phyloP scores from a whole-genome alignment of 768 basidiomycete species.

The Gloeopeniophorella convolvens region DNA sequence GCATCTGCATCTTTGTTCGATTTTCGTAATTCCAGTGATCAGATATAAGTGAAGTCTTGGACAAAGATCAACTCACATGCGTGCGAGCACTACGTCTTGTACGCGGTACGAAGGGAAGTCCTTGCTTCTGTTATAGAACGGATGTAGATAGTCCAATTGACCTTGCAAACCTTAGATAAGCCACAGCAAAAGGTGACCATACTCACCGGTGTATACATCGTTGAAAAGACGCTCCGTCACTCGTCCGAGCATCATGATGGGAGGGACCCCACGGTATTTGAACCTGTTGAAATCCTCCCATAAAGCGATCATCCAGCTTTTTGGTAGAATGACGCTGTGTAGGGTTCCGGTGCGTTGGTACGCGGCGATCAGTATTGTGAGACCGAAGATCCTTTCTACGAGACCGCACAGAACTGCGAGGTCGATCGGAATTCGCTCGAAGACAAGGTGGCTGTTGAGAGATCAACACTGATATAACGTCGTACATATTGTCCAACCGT shows the following conservation, averaged over 20 bases:
- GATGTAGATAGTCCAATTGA: background rate
- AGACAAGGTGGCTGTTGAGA: constrained; percentile 39
- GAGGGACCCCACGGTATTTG: background rate
- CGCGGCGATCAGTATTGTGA: constrained; percentile 32
- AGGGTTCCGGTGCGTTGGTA: constrained; percentile 25
- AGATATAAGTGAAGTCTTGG: background rate
- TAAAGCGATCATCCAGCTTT: constrained; percentile 39
- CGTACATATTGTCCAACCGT: background rate
- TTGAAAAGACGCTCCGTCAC: background rate
- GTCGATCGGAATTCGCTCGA: constrained; percentile 34
- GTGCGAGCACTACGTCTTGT: constrained; percentile 6
- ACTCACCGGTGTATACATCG: constrained; percentile 9
- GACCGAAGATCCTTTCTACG: constrained; percentile 42
- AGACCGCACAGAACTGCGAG: constrained; percentile 44
- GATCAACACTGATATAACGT: no score
- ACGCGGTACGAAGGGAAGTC: background rate
- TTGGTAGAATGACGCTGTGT: constrained; percentile 47
- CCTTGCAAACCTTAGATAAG: constrained; percentile 2
- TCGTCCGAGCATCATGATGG: background rate
- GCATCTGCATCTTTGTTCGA: constrained; percentile 8
- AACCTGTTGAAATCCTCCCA: constrained; percentile 15
- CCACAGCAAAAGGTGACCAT: no score
- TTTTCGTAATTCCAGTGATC: background rate
- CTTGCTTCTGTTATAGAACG: background rate
- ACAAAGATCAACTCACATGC: constrained; percentile 2